Evolutionary conservation across 805 yeast species (phyloP), one percentile per base, ranked within the genome.

Genomic region (Isabelozyma gotoi): DNA sequence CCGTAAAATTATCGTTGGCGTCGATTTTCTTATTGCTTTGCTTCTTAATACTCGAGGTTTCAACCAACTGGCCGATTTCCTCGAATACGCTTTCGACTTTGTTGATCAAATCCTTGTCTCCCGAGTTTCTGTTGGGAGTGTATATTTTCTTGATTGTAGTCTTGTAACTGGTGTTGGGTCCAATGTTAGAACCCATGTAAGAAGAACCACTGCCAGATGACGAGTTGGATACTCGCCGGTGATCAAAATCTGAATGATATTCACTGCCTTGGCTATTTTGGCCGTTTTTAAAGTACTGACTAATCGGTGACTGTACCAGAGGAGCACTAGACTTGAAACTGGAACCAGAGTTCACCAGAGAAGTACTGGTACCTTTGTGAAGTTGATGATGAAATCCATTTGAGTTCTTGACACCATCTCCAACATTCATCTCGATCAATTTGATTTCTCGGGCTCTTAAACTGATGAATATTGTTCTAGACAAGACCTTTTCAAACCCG

Each of bases 391-490:
- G 14, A 7, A 11, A 3, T 33, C 31, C 14, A 31, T 27, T 5
- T 31, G 40, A 18, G 31, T 43, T 8, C 34, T 32, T 32, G 34
- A 32, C 16, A 32, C 17, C 1, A 32, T 32, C 15, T 3, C 65
- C 67, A 6, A 55, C 51, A 31, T 51, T 59, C 68, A 71, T 63
- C 42, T 71, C 75, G n/a, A 73, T 67, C 29, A 67, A 53, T 43
- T 73, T 73, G 44, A 73, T 68, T 41, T 74, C 78, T 6, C 76
- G 51, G 3, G 74, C 77, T 32, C 76, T 53, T 40, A 74, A 57
- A 43, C 74, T 69, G n/a, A 74, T 57, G 41, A 72, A 65, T 1
- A 74, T 56, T 1, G 77, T 71, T 33, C 65, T 55, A 4, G 76
- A 57, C 4, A 57, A 53, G 2, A 73, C 63, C 33, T 50, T 48